Evolutionary conservation across 1,139 yeast species (phyloP).

Genomic region (Blastobotrys elegans): DNA sequence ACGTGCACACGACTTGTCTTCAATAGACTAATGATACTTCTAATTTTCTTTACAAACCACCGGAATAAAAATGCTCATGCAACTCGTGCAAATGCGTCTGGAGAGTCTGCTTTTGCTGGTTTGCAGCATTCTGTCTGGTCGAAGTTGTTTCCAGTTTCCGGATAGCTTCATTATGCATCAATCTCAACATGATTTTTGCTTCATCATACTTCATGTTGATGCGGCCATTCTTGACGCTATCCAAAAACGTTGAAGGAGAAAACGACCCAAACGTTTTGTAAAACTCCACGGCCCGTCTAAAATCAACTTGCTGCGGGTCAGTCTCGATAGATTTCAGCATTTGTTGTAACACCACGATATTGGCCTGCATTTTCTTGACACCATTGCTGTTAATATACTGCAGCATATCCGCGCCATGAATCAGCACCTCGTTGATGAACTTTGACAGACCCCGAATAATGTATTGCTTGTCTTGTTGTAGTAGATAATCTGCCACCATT

Average conservation of each 20-base stretch:
- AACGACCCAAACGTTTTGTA: constrained; percentile 47
- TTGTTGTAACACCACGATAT: constrained; percentile 71
- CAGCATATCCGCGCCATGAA: constrained; percentile 56
- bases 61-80: constrained; percentile 21
- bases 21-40: too few relatives aligned
- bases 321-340: constrained; percentile 59
- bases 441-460: constrained; percentile 49
- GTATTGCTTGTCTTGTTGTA: constrained; percentile 31
- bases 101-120: constrained; percentile 10
- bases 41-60: too few relatives aligned
- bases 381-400: constrained; percentile 59
- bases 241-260: constrained; percentile 23
- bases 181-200: constrained; percentile 25
- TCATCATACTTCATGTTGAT: constrained; percentile 25
- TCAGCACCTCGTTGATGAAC: constrained; percentile 52
- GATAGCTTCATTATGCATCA: constrained; percentile 26
- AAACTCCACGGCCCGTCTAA: constrained; percentile 52
- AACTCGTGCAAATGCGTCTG: constrained; percentile 8
- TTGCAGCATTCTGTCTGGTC: constrained; percentile 27
- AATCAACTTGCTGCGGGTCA: constrained; percentile 56
- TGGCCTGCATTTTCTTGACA: constrained; percentile 58
- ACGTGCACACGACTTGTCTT: too few relatives aligned
- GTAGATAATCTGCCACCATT: constrained; percentile 29
- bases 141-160: constrained; percentile 26
- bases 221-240: constrained; percentile 19